These are phyloP conservation scores for Amanita jacksonii DNA, from an alignment of 768 basidiomycete genomes.

Conservation along the genomic window DNA sequence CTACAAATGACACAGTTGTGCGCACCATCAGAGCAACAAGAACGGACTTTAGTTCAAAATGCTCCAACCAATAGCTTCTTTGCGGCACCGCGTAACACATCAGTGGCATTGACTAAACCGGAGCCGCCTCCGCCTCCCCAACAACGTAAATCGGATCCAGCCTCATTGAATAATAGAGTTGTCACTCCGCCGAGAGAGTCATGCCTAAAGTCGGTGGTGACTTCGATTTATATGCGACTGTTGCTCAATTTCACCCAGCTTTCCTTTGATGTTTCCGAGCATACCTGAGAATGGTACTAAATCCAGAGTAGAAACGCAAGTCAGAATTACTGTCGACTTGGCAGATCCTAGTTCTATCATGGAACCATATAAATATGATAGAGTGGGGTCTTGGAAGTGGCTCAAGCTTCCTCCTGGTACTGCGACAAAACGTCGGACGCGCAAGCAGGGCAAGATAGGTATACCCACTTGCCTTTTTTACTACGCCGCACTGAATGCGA, in stretches of 20 bases:
- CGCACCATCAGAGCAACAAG: not conserved
- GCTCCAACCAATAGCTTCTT: constrained; percentile 20
- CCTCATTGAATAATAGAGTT: constrained; percentile 44
- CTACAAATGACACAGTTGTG: constrained; percentile 15
- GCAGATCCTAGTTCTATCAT: constrained; percentile 57
- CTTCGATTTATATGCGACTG: constrained; percentile 1
- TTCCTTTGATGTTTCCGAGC: constrained; percentile 76
- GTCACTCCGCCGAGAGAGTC: constrained; percentile 65
- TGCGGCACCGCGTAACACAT: constrained; percentile 25
- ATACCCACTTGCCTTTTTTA: constrained; percentile 12
- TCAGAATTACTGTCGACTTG: constrained; percentile 75
- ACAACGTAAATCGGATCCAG: constrained; percentile 45
- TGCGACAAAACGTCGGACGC: constrained; percentile 74
- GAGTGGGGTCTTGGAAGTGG: constrained; percentile 88
- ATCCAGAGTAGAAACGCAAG: constrained; percentile 92
- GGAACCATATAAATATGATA: constrained; percentile 59
- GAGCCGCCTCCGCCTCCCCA: constrained; percentile 58
- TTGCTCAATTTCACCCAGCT: constrained; percentile 30
- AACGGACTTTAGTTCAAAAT: constrained; percentile 14
- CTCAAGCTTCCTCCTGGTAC: constrained; percentile 72
- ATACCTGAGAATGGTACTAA: constrained; percentile 80
- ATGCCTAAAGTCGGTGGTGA: constrained; percentile 56
- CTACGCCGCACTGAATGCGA: constrained; percentile 10
- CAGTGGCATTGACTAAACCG: constrained; percentile 46
- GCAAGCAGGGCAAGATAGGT: constrained; percentile 82